Conservation (phyloP, 2,329 filamentous ascomycete species). For the Neofusicoccum umdonicola region DNA sequence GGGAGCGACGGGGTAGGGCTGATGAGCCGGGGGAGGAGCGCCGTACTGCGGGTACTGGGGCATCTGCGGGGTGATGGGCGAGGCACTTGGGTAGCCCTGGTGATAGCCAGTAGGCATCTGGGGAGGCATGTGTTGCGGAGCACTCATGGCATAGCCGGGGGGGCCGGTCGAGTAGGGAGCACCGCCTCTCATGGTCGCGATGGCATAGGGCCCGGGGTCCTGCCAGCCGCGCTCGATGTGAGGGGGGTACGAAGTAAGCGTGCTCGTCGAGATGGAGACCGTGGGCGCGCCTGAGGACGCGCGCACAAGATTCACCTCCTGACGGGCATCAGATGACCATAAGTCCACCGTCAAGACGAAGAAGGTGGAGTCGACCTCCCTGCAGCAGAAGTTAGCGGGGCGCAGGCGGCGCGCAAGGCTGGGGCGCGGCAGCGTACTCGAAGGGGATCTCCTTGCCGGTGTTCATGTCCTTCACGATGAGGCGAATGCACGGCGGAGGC, state of each 20-base stretch:
- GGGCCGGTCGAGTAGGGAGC: background rate
- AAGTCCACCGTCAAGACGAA: constrained; percentile 69
- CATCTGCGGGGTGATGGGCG: constrained; percentile 17
- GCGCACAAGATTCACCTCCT: constrained; percentile 67
- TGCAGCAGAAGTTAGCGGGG: constrained; percentile 30
- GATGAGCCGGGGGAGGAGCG: constrained; percentile 10
- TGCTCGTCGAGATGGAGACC: constrained; percentile 74
- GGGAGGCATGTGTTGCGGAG: constrained; percentile 11
- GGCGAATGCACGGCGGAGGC: constrained; percentile 84
- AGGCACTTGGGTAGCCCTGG: background rate
- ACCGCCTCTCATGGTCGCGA: background rate
- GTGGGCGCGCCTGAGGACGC: constrained; percentile 63
- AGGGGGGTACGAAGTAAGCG: constrained; percentile 72
- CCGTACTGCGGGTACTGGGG: constrained; percentile 18
- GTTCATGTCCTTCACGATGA: constrained; percentile 71
- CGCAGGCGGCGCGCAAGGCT: background rate
- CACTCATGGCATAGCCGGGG: background rate
- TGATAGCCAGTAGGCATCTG: constrained; percentile 3
- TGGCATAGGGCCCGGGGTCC: constrained; percentile 20
- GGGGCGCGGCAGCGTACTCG: constrained; percentile 56
- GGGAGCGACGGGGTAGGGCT: background rate
- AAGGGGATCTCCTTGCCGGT: constrained; percentile 81
- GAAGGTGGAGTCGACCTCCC: constrained; percentile 67
- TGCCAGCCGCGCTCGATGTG: constrained; percentile 36
- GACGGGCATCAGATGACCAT: constrained; percentile 60